Evolutionary conservation across 2,329 filamentous ascomycete genomes (phyloP).

Genomic region (Zasmidium citrigriseum): DNA sequence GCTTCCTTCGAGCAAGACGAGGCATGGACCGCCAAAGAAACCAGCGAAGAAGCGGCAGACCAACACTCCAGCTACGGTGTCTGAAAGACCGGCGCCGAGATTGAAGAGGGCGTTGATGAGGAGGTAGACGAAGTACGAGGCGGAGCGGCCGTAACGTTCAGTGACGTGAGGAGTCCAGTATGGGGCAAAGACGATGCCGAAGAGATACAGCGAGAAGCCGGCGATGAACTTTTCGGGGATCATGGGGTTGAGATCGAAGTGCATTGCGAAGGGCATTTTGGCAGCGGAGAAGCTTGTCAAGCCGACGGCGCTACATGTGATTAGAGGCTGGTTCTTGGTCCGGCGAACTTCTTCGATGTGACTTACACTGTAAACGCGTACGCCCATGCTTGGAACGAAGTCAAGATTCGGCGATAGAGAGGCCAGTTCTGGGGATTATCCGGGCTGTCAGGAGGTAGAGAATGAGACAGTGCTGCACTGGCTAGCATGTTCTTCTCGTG

Average conservation of each 20-base stretch:
- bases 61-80: slow-evolving; percentile 53
- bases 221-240: slow-evolving; percentile 52
- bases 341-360: background rate
- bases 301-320: slow-evolving; percentile 10
- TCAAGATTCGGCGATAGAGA: slow-evolving; percentile 12
- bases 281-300: slow-evolving; percentile 14
- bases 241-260: slow-evolving; percentile 58
- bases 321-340: background rate
- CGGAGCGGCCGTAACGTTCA: slow-evolving; percentile 58
- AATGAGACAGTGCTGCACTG: slow-evolving; percentile 13
- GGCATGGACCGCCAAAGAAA: slow-evolving; percentile 65
- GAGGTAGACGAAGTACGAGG: slow-evolving; percentile 51
- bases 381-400: slow-evolving; percentile 8
- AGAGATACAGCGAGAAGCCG: slow-evolving; percentile 52
- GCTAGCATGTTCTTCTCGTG: slow-evolving; percentile 4
- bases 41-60: slow-evolving; percentile 70
- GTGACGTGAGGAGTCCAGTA: slow-evolving; percentile 63
- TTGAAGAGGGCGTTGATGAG: slow-evolving; percentile 56
- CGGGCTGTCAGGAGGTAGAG: slow-evolving; percentile 8
- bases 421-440: slow-evolving; percentile 19
- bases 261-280: slow-evolving; percentile 8
- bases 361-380: slow-evolving; percentile 17
- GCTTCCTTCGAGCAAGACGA: slow-evolving; percentile 40
- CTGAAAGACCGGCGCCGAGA: slow-evolving; percentile 54
- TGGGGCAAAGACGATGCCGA: slow-evolving; percentile 67